Base-by-base conservation (phyloP, 495 filamentous ascomycete species). In the Tuber brumale region DNA sequence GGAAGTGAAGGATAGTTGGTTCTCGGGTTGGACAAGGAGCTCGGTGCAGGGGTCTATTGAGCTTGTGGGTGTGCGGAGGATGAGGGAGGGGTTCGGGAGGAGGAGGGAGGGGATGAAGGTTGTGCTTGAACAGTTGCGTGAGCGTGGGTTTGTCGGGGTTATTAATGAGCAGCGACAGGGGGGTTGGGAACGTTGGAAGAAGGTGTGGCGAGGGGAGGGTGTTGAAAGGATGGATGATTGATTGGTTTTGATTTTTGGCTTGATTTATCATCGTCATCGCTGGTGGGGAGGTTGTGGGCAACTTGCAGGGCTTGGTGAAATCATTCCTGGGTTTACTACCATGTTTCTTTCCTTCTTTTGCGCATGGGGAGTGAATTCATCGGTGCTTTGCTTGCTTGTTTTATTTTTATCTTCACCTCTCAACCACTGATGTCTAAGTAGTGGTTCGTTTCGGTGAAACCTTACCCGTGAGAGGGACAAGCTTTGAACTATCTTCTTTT, bases 21-120 rank as follows among this genome's bases (percentile, higher is more conserved):
- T 93, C 80, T 87, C 87, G 4, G 88, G 86, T 18, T 92, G 96
- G 87, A 93, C 93, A 8, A 94, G 92, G 19, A 88, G 88, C 7
- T 91, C 93, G 16, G 89, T 98, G 70, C 93, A 97, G 84, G 87
- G 92, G 35, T 96, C 91, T 75, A 97, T 99, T 81, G 95, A 99
- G 86, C 85, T 90, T 48, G 93, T 98, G 69, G 94, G 93, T 0
- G 87, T 95, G 70, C 92, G 90, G 75, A 90, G 93, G 74, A 96
- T 95, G 72, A 88, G 90, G 70, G 92, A 94, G 76, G 92, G 94
- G 61, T 86, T 98, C 74, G 86, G 91, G 74, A 96, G 94, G 82
- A 94, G 92, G 83, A 93, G 94, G 80, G 91, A 97, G 82, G 95
- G 96, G 27, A 97, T 99, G 95, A 92, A 91, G 74, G 89, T 97